phyloP scores from a whole-genome alignment of 2,329 filamentous ascomycete species.

The Chaetomiaceae sp. region DNA sequence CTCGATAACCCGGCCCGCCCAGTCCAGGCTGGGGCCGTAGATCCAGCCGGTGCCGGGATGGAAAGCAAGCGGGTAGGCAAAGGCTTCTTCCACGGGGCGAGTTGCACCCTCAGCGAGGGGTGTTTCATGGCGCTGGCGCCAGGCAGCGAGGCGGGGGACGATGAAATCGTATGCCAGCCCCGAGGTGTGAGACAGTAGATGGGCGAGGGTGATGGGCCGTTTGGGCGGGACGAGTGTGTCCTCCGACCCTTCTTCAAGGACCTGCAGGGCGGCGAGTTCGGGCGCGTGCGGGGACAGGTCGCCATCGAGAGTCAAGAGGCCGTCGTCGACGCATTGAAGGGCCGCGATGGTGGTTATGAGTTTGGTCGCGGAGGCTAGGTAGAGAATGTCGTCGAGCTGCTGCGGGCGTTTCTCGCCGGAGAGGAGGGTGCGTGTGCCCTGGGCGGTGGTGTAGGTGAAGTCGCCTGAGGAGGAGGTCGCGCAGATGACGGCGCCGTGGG shows the following conservation, averaged over 20 bases:
- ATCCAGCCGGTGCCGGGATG: conserved; percentile 44
- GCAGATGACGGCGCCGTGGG: conserved; percentile 41
- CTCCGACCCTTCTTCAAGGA: conserved; percentile 44
- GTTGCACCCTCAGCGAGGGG: conserved; percentile 13
- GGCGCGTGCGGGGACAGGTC: conserved; percentile 44
- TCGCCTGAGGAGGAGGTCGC: conserved; percentile 36
- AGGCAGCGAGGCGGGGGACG: conserved; percentile 37
- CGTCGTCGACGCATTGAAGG: conserved; percentile 40
- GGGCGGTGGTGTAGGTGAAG: conserved; percentile 38
- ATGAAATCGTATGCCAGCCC: conserved; percentile 43
- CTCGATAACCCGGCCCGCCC: conserved; percentile 43
- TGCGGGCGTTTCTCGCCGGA: conserved; percentile 38
- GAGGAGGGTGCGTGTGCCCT: conserved; percentile 39
- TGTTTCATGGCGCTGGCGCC: conserved; percentile 33
- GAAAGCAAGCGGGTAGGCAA: conserved; percentile 41
- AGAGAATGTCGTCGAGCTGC: conserved; percentile 34
- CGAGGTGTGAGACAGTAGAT: conserved; percentile 46
- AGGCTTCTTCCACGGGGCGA: conserved; percentile 40
- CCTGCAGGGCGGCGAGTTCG: conserved; percentile 43
- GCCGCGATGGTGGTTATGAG: conserved; percentile 36
- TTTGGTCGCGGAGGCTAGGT: conserved; percentile 41
- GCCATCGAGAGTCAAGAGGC: conserved; percentile 33
- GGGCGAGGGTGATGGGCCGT: conserved; percentile 41
- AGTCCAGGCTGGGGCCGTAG: conserved; percentile 46
- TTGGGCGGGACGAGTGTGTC: conserved; percentile 33